Conservation (phyloP, 768 basidiomycete species). For the Rhodotorula sphaerocarpa region DNA sequence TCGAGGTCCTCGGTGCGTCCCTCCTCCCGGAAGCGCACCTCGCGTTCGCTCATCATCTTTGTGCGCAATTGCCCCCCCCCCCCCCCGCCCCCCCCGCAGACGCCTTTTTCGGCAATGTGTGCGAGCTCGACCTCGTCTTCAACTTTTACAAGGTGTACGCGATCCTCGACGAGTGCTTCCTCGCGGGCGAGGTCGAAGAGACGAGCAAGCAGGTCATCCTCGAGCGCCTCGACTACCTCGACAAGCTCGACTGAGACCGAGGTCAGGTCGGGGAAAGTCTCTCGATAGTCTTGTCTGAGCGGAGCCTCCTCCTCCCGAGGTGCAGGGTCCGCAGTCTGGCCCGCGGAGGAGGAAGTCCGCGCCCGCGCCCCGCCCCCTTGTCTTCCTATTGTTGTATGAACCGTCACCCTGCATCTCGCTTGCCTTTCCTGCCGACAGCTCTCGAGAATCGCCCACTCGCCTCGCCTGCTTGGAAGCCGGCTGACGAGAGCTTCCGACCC, state of each 20-base stretch:
- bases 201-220: slow-evolving; percentile 95
- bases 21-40: not conserved
- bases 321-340: too few species aligned
- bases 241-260: slow-evolving; percentile 52
- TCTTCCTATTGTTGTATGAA: too few species aligned
- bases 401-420: too few species aligned
- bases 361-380: too few species aligned
- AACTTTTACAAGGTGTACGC: slow-evolving; percentile 99
- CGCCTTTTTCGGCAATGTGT: slow-evolving; percentile 97
- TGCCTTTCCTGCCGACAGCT: too few species aligned
- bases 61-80: not conserved
- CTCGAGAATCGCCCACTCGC: too few species aligned
- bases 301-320: too few species aligned
- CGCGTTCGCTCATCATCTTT: not conserved
- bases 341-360: too few species aligned
- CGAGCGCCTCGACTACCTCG: slow-evolving; percentile 77
- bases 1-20: slow-evolving; percentile 81
- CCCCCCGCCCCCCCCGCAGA: slow-evolving; percentile 49
- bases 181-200: slow-evolving; percentile 97
- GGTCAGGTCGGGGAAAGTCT: too few species aligned
- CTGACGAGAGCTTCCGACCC: too few species aligned
- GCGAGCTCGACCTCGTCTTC: slow-evolving; percentile 88
- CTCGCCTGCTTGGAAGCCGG: too few species aligned
- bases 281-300: too few species aligned
- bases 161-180: slow-evolving; percentile 93